Conservation (phyloP, 2,329 filamentous ascomycete species). For the Beauveria varroae region DNA sequence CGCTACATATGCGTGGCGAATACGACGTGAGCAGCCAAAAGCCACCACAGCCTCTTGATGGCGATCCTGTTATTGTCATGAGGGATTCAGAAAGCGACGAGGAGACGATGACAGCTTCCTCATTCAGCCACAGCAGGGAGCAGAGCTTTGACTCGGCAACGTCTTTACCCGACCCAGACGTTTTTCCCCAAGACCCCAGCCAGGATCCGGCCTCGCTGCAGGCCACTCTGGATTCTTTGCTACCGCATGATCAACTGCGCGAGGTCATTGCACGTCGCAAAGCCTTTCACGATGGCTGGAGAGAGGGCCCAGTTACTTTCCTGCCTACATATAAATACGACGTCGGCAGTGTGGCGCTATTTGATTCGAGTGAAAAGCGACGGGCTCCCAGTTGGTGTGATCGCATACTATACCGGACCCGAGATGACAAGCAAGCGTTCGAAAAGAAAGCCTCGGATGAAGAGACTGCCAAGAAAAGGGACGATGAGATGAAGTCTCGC, state of each 20-base stretch:
- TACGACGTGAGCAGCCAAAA: constrained; percentile 49
- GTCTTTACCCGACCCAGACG: constrained; percentile 54
- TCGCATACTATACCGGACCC: constrained; percentile 78
- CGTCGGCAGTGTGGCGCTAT: constrained; percentile 81
- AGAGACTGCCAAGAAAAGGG: constrained; percentile 59
- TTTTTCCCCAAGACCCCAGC: constrained; percentile 58
- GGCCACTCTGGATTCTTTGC: constrained; percentile 76
- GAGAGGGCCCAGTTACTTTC: constrained; percentile 80
- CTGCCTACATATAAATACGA: constrained; percentile 98
- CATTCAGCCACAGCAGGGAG: constrained; percentile 22
- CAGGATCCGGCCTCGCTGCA: constrained; percentile 81
- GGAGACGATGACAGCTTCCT: constrained; percentile 30
- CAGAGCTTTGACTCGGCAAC: constrained; percentile 33
- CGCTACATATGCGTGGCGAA: constrained; percentile 73
- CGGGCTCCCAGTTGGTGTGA: constrained; percentile 96
- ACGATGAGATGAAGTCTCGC: constrained; percentile 77
- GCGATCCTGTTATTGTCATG: constrained; percentile 44
- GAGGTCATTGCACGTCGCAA: constrained; percentile 68
- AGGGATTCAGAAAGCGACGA: constrained; percentile 39
- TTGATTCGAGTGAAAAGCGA: constrained; percentile 92
- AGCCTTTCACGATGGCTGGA: constrained; percentile 86
- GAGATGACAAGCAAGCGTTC: constrained; percentile 59
- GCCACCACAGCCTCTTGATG: constrained; percentile 31
- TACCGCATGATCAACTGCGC: constrained; percentile 83
- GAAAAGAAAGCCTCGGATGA: constrained; percentile 57